Conservation (phyloP, 768 basidiomycete genomes). For the Jaapia argillacea region DNA sequence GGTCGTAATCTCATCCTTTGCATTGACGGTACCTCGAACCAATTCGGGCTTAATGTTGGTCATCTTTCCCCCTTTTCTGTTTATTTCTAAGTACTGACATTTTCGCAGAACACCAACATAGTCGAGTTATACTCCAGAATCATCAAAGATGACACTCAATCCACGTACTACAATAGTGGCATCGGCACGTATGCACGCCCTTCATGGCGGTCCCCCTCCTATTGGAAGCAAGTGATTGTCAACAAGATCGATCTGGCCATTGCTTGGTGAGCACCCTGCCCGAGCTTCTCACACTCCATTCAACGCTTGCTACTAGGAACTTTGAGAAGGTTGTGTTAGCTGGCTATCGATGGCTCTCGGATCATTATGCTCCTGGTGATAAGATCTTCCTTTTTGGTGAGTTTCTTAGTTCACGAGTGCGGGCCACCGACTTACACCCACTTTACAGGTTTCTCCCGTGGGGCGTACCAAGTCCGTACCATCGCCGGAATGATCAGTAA, state of each 20-base stretch:
- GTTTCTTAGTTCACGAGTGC: constrained; percentile 1
- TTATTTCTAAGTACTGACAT: background rate
- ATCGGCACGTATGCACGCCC: constrained; percentile 25
- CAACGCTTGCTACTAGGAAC: constrained; percentile 16
- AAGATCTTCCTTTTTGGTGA: constrained; percentile 31
- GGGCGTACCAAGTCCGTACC: constrained; percentile 34
- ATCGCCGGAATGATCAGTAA: constrained; percentile 34
- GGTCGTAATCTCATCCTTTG: background rate
- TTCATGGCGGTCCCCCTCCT: constrained; percentile 10
- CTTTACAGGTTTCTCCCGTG: constrained; percentile 40
- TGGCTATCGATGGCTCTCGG: constrained; percentile 32
- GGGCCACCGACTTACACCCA: background rate
- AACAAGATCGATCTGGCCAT: constrained; percentile 24
- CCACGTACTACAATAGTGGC: constrained; percentile 32
- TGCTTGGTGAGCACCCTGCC: constrained; percentile 20
- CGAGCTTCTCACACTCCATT: background rate
- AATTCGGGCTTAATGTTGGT: background rate
- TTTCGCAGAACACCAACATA: constrained; percentile 29
- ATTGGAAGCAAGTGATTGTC: constrained; percentile 12
- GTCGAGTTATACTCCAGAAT: constrained; percentile 28
- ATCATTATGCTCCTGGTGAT: constrained; percentile 27
- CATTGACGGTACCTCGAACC: background rate
- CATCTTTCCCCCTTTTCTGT: background rate
- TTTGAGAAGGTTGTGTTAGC: constrained; percentile 22
- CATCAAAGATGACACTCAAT: constrained; percentile 22